Evolutionary conservation across 2,329 filamentous ascomycete genomes (phyloP), one percentile per base, ranked within the genome.

Genomic region (Ophiostoma piceae): DNA sequence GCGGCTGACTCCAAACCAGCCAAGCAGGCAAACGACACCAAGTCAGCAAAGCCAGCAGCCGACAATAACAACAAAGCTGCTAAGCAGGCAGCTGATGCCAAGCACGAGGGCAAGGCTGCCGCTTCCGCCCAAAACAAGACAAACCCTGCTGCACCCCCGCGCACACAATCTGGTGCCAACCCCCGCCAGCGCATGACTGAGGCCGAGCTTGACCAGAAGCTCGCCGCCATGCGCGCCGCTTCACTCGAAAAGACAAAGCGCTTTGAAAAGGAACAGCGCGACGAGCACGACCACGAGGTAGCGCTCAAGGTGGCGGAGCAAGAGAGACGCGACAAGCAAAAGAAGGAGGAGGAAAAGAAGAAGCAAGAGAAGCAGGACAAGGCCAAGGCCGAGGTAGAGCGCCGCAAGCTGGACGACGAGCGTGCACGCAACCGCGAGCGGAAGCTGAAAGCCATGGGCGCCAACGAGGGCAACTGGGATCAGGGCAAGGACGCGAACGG

Each of bases 121-220:
- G 62, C 32, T 19, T 14, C 12, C 54, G 19, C 1, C 6, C 35
- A 68, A 32, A 7, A 29, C 47, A 75, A 75, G 51, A 12, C 51
- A 57, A 57, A 57, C 2, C 8, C 68, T 39, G 76, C 76, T 4
- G 75, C 75, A 35, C 47, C 68, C 80, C 75, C 79, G 9, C 85
- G 86, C 11, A 76, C 84, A 11, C 79, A 80, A 69, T 87, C 85
- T 1, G 86, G 86, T 71, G 83, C 82, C 14, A 87, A 87, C 78
- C 85, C 86, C 32, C 84, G 85, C 12, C 83, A 83, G 32, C 88
- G 88, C 77, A 82, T 87, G 37, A 88, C 86, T 0, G 85, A 89
- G 0, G 78, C 79, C 0, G 84, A 89, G 77, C 82, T 89, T 3
- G 80, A 84, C 0, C 83, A 80, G 71, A 87, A 87, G 76, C 86